Evolutionary conservation across 164 flowering plant genomes (phyloP), one percentile per base, ranked within the genome.

Genomic region (Kalanchoe fedtschenkoi): DNA sequence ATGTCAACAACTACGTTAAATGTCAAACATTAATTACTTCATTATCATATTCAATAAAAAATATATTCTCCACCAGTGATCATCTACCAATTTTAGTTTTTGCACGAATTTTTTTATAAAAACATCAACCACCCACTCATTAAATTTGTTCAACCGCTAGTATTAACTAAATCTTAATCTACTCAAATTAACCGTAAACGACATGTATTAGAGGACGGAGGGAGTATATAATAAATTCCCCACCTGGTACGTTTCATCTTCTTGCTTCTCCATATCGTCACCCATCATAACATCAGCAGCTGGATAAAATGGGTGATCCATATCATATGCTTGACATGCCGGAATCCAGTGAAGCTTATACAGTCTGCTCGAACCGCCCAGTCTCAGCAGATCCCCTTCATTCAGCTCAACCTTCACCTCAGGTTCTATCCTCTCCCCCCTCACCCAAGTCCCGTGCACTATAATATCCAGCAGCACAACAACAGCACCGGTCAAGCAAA

Each of bases 361-460:
- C 14, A 81, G 64, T 67, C 99, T 85, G 24, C 82, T 91, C 9
- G 99, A 95, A 9, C 79, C 79, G 19, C 97, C 99, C 30, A 95
- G 61, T 62, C 77, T 79, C 65, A 95, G 30, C 0, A 70, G 75
- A 62, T 95, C 97, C 0, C 95, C 95, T 47, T 91, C 97, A 11
- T 63, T 72, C 63, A 95, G 65, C 69, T 79, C 83, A 32, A 80
- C 79, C 1, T 11, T 55, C 63, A 74, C 75, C 34, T 74, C 72
- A 0, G 97, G 78, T 62, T 81, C 83, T 3, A 88, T 75, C 80
- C 74, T 88, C 69, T 69, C 74, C 42, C 72, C 97, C 0, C 79
- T 85, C 70, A 91, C 75, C 95, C 96, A 87, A 34, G 99, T 90
- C 54, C 97, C 97, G 69, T 93, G 99, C 0, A 81, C 97, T 90